Evolutionary conservation across 495 filamentous ascomycete species (phyloP), one percentile per base, ranked within the genome.

Genomic region (Hyaloscypha hepaticicola): DNA sequence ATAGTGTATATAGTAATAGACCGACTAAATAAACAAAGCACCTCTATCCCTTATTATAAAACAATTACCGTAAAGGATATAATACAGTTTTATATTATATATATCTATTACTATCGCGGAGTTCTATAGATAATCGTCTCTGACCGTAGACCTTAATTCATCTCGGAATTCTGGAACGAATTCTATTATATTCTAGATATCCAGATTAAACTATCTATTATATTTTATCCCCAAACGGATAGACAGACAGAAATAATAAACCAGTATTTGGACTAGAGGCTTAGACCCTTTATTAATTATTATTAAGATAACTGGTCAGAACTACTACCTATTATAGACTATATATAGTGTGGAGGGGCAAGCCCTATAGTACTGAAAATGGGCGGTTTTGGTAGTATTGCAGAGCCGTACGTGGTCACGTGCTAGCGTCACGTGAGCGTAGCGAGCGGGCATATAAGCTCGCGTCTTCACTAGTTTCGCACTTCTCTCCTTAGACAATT

Each of bases 221-320:
- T 70, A 1, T 72, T 66, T 34, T 67, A 78, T 29, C 68, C 72
- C 0, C 45, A 75, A 49, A 76, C 72, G 0, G 66, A 77, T 69
- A 67, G 71, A 0, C 67, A 76, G 29, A 76, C 72, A 0, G 72
- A 78, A 45, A 45, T n/a, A 6, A 22, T 50, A 5, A 76, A 73
- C 56, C 31, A 67, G 9, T 26, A 34, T 9, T 1, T 77, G 8
- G 63, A 76, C 58, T 58, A 70, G 9, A 66, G 68, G n/a, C 60
- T 77, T 2, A 63, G 71, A 0, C n/a, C 24, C 5, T 77, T 69
- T 50, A 45, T 66, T n/a, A 70, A 69, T 31, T 75, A 73, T 56
- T 55, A 64, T 1, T 69, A 78, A 29, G 55, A 75, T 50, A 51
- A 78, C 62, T 79, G 60, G 75, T 45, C 49, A 0, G 51, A 63